phyloP scores from a whole-genome alignment of 2,329 filamentous ascomycete species.

The Sclerotinia minor region DNA sequence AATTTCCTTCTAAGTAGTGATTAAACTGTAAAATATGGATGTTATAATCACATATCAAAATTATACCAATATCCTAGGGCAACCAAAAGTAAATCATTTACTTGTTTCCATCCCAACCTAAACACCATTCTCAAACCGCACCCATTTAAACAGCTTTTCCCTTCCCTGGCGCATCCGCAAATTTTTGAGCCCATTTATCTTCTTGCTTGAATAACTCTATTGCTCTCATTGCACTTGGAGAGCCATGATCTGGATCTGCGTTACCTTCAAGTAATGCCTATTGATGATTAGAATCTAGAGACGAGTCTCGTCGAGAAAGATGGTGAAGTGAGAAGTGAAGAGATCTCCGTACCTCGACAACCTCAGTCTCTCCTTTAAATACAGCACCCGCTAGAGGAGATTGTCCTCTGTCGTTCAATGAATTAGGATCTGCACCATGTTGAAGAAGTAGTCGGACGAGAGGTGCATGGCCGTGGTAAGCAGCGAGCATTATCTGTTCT shows the following conservation, averaged over 20 bases:
- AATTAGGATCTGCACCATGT: conserved; percentile 66
- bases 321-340: neutral
- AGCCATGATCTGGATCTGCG: conserved; percentile 55
- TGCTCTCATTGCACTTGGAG: conserved; percentile 52
- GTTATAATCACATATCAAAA: too few species aligned
- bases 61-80: neutral
- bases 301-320: fast-evolving
- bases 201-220: conserved; percentile 55
- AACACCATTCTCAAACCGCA: neutral
- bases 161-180: conserved; percentile 51
- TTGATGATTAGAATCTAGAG: conserved; percentile 49
- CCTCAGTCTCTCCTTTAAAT: conserved; percentile 67
- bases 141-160: conserved; percentile 44
- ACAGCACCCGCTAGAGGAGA: conserved; percentile 70
- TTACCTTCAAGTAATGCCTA: conserved; percentile 51
- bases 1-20: too few species aligned
- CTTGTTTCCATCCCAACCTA: neutral
- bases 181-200: conserved; percentile 51
- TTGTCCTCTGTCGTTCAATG: conserved; percentile 67
- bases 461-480: conserved; percentile 66
- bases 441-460: conserved; percentile 61
- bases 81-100: neutral
- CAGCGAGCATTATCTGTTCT: conserved; percentile 67
- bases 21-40: too few species aligned
- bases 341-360: conserved; percentile 53